These are phyloP conservation scores for Geotrichum histeridarum DNA, from an alignment of 1,139 yeast genomes.

Conservation along the genomic window DNA sequence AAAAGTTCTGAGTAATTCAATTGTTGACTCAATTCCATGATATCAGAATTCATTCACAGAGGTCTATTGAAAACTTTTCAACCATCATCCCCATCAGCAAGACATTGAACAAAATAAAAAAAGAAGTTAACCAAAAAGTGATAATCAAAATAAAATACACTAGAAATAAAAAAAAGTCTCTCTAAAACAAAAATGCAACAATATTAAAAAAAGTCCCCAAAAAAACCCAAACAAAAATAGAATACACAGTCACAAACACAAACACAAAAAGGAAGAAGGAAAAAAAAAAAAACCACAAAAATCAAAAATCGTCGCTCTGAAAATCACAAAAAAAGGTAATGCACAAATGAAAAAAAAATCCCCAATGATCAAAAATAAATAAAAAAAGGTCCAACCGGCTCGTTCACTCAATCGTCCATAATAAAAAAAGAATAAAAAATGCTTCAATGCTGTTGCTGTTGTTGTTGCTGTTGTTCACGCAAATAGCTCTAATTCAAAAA, in stretches of 20 bases:
- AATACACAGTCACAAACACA: background rate
- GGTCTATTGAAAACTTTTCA: too few relatives aligned
- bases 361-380: background rate
- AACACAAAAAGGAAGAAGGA: background rate
- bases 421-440: background rate
- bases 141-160: background rate
- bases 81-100: too few relatives aligned
- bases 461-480: too few relatives aligned
- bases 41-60: too few relatives aligned
- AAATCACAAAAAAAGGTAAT: background rate
- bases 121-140: too few relatives aligned
- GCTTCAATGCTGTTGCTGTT: conserved; percentile 18
- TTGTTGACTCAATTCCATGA: too few relatives aligned
- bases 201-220: background rate
- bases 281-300: background rate
- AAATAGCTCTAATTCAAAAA: too few relatives aligned
- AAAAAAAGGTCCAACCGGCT: background rate
- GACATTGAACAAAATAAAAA: too few relatives aligned
- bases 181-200: too few relatives aligned
- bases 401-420: too few relatives aligned
- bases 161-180: background rate
- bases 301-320: background rate
- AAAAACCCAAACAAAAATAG: background rate
- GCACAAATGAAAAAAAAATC: background rate
- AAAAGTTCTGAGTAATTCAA: too few relatives aligned